phyloP scores from a whole-genome alignment of 306 rosid genomes.

The Cucurbita moschata region DNA sequence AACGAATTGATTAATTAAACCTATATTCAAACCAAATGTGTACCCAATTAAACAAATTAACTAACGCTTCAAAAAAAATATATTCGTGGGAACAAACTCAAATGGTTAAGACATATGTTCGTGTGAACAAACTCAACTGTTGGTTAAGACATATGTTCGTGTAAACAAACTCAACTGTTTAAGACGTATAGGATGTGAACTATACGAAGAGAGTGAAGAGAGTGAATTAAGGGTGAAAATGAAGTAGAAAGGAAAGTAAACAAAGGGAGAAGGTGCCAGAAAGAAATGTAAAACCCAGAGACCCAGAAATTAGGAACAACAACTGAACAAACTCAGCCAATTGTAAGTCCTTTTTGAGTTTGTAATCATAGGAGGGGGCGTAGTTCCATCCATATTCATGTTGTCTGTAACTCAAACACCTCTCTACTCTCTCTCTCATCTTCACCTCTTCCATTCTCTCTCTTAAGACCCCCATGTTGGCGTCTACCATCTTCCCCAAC shows the following conservation, averaged over 20 bases:
- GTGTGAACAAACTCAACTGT: too few relatives aligned
- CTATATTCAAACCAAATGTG: too few relatives aligned
- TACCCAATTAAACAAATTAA: too few relatives aligned
- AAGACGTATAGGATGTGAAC: too few relatives aligned
- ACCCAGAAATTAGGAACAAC: neutral
- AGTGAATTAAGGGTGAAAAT: neutral
- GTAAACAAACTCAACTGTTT: too few relatives aligned
- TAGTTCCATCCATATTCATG: slow-evolving; percentile 3
- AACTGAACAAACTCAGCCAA: neutral
- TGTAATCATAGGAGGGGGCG: neutral
- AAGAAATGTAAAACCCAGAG: neutral
- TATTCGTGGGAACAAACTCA: too few relatives aligned
- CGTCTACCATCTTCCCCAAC: neutral
- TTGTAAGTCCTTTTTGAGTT: neutral
- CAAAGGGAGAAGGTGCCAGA: neutral
- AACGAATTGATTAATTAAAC: too few relatives aligned
- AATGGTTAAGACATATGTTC: too few relatives aligned
- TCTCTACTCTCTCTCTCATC: slow-evolving; percentile 2
- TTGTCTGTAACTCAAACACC: neutral
- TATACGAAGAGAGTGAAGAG: too few relatives aligned
- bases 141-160: too few relatives aligned
- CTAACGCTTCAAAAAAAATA: too few relatives aligned
- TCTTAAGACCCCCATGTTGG: neutral
- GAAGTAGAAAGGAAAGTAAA: neutral
- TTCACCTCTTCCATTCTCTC: slow-evolving; percentile 3